Base-by-base conservation (phyloP, 2,329 filamentous ascomycete genomes). In the Diaporthe eres region DNA sequence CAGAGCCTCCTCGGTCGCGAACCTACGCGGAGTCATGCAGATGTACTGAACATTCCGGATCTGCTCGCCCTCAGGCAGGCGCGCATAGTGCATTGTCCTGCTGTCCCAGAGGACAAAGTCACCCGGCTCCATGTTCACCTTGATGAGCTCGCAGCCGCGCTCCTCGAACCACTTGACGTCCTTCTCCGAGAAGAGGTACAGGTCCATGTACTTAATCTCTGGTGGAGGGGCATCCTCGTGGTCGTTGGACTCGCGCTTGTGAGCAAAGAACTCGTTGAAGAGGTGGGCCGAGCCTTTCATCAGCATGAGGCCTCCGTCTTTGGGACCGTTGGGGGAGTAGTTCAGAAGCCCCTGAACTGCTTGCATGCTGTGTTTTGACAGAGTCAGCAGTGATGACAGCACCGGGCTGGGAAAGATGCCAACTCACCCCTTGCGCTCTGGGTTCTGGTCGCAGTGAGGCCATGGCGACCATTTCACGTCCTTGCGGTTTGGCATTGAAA, bases 321-420 rank as follows among this genome's bases (percentile, higher is more conserved):
- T 81, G 1, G 83, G 83, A 0, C 87, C 87, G 49, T 85, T 86
- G 2, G 85, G 86, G 8, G 83, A 81, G n/a, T 83, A 84, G 79
- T 88, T 88, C 1, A 87, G 77, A 7, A 88, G 79, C 0, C 87
- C 86, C 49, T 88, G 86, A 0, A 87, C 82, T 77, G 88, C 90
- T 3, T 87, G 84, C 79, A 90, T 88, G 0, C 87, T 88, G 19
- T 82, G 82, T 77, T 77, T 37, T 4, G 42, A 19, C 8, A 63
- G 82, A 80, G 75, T 80, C 17, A 67, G 61, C 25, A 51, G 17
- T n/a, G 42, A 3, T 2, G 19, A 22, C 28, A 37, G 13, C 13
- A 0, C 0, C 61, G 37, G 44, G 42, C 4, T 15, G 28, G 42
- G 19, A 34, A 17, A n/a, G 19, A 17, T 51, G 9, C 15, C 42